Evolutionary conservation across 2,329 filamentous ascomycete species (phyloP), one percentile per base, ranked within the genome.

Genomic region (Delphinella strobiligena): DNA sequence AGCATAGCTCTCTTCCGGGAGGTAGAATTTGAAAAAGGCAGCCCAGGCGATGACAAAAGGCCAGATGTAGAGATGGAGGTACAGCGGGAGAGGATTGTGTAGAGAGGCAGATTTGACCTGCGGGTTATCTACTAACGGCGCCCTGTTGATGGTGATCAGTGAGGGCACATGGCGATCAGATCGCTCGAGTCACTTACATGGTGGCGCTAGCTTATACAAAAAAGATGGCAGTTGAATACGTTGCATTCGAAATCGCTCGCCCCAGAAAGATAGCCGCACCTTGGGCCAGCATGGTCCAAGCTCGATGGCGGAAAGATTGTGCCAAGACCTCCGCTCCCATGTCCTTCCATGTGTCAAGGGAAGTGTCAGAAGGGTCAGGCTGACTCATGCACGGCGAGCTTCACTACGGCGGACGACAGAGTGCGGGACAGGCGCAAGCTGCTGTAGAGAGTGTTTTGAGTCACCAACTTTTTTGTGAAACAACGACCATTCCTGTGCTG

Each of bases 21-120:
- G 76, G 61, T 94, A 96, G 62, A 88, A 78, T 59, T 83, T 77
- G 49, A 94, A 75, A 63, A 96, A 96, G 53, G 82, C 66, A 38
- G 93, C 91, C 88, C 93, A 98, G 54, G 88, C 69, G 50, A 95
- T 78, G 44, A 80, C 68, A 56, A 95, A 98, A 0, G 91, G 91
- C 85, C 86, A 94, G 52, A 94, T 65, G 60, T 98, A 98, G 51
- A 84, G 68, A 61, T 94, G 89, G 45, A 93, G 69, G 56, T 82
- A 76, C 47, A 82, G 63, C 24, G 87, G 78, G 48, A 94, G 75
- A 47, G 89, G 87, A 54, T 86, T 87, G 62, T 95, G 80, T 51
- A 98, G 75, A 59, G 86, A 82, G 49, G 91, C 83, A 59, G 79
- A 73, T 69, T 82, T 75, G 62, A 98, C 93, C 72, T 94, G 85